A percentile compares a stretch with the other conserved stretches of the same genome.
phyloP scores from a whole-genome alignment of 2,329 filamentous ascomycete genomes.

The Aspergillus glaucus region DNA sequence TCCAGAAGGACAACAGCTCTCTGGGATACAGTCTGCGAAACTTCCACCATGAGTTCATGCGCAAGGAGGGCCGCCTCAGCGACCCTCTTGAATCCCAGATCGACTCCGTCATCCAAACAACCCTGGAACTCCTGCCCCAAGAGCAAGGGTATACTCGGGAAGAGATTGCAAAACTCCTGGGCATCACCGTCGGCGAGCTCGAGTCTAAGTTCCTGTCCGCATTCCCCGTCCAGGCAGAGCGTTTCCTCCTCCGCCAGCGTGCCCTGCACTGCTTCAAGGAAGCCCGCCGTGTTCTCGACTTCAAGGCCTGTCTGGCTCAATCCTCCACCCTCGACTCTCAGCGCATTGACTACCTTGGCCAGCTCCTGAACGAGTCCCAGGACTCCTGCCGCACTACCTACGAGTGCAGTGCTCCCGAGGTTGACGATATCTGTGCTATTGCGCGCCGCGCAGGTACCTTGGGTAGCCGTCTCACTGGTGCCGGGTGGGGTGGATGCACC shows the following conservation, averaged over 20 bases:
- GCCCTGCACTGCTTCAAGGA: conserved; percentile 88
- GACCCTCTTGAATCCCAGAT: conserved; percentile 61
- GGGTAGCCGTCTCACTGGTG: conserved; percentile 81
- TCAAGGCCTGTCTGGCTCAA: conserved; percentile 65
- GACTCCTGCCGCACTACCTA: conserved; percentile 79
- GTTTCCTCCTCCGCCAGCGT: conserved; percentile 80
- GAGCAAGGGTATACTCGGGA: conserved; percentile 82
- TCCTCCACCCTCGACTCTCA: conserved; percentile 53
- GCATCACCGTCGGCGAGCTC: conserved; percentile 63
- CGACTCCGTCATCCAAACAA: conserved; percentile 62
- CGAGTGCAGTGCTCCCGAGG: conserved; percentile 85
- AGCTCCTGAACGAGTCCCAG: conserved; percentile 83
- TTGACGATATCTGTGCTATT: conserved; percentile 82
- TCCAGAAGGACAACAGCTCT: conserved; percentile 73
- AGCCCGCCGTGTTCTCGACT: conserved; percentile 76
- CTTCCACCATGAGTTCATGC: conserved; percentile 78
- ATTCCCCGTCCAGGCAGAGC: conserved; percentile 81
- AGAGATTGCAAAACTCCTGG: conserved; percentile 69
- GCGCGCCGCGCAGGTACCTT: conserved; percentile 72
- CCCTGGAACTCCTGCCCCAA: conserved; percentile 64
- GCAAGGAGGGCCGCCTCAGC: conserved; percentile 40
- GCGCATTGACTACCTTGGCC: conserved; percentile 68
- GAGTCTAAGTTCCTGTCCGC: conserved; percentile 74
- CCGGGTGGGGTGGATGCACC: conserved; percentile 93
- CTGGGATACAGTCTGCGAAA: conserved; percentile 77